These are phyloP conservation scores for Dissophora globulifera DNA, from an alignment of 192 early-diverging fungal genomes.

Conservation along the genomic window DNA sequence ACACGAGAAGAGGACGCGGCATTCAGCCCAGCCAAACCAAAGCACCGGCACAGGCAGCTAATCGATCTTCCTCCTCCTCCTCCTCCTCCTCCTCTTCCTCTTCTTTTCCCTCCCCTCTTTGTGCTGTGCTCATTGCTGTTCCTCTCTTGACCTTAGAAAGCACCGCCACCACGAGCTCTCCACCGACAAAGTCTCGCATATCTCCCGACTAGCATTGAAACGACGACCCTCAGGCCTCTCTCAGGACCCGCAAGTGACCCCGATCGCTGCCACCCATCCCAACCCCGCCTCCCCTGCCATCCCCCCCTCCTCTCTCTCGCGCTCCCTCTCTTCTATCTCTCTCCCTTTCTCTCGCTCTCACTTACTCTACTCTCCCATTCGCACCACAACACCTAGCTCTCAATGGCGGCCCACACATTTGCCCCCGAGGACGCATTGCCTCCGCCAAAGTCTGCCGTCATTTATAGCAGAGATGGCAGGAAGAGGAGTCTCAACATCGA, in stretches of 20 bases:
- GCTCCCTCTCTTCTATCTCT: not conserved
- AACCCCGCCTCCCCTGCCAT: too few species aligned
- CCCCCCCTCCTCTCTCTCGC: not conserved
- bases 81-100: not conserved
- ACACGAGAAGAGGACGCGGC: too few species aligned
- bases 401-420: constrained; percentile 54
- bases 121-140: too few species aligned
- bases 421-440: constrained; percentile 54
- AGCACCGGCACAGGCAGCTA: too few species aligned
- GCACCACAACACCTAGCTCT: not conserved
- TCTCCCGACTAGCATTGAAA: too few species aligned
- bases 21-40: too few species aligned
- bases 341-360: not conserved
- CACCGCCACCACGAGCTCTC: too few species aligned
- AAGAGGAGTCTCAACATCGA: constrained; percentile 53
- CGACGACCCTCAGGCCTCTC: not conserved
- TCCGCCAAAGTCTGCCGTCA: constrained; percentile 54
- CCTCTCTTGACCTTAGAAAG: too few species aligned
- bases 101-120: not conserved
- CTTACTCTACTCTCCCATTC: not conserved
- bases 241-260: not conserved
- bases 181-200: too few species aligned
- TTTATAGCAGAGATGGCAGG: constrained; percentile 57
- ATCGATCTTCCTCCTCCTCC: not conserved
- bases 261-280: too few species aligned